phyloP scores from a whole-genome alignment of 2,329 filamentous ascomycete species.

The Alternaria postmessia region DNA sequence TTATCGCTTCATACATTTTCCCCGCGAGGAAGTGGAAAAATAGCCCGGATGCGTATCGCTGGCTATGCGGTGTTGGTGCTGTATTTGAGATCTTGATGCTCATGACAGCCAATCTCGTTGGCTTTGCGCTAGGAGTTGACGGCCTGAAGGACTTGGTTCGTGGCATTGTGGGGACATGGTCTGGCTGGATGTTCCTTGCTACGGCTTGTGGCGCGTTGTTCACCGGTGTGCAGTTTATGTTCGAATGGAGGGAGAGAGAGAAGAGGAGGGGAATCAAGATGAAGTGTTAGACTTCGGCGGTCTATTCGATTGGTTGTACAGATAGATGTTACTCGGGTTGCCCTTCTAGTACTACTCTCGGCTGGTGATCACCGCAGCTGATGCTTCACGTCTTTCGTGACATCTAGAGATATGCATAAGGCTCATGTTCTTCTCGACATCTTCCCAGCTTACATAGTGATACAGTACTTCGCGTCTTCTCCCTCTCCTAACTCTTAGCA shows the following conservation, averaged over 20 bases:
- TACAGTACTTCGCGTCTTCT: not conserved
- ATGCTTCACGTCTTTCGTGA: not conserved
- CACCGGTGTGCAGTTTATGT: conserved; percentile 91
- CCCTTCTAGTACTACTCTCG: not conserved
- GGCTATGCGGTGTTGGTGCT: conserved; percentile 80
- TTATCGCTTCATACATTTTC: conserved; percentile 75
- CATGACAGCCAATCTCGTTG: conserved; percentile 93
- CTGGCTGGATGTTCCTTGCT: conserved; percentile 76
- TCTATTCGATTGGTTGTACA: not conserved
- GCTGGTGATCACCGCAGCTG: not conserved
- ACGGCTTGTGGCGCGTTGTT: conserved; percentile 79
- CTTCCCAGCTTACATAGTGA: not conserved
- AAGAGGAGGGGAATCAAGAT: conserved; percentile 80
- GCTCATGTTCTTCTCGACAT: not conserved
- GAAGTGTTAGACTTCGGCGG: conserved; percentile 69
- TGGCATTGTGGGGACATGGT: conserved; percentile 78
- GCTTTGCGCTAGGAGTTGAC: conserved; percentile 91
- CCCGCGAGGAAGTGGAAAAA: conserved; percentile 75
- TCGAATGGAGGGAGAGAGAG: conserved; percentile 89
- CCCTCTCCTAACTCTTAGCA: not conserved
- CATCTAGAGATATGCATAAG: not conserved
- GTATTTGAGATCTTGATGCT: conserved; percentile 91
- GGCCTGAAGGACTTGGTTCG: conserved; percentile 79
- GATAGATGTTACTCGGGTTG: not conserved
- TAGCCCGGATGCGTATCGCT: conserved; percentile 75